Evolutionary conservation across 2,329 filamentous ascomycete species (phyloP), one percentile per base, ranked within the genome.

Genomic region (Corinectria fuckeliana): DNA sequence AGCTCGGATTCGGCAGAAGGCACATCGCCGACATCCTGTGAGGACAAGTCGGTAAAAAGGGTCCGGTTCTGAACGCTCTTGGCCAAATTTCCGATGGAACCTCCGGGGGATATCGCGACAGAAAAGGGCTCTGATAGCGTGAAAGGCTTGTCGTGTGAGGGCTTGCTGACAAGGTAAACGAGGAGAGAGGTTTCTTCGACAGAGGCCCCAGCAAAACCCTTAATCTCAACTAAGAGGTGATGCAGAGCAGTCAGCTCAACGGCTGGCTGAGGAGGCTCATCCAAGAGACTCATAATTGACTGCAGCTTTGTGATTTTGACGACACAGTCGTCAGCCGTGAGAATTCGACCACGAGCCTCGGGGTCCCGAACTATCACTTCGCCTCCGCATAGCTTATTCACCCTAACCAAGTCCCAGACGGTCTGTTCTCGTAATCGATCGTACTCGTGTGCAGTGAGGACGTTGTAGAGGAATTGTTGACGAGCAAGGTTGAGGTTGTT

Each of bases 351-450:
- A 26, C 90, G 86, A 72, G 93, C 88, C 18, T 84, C 85, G 2
- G 95, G 92, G 75, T 96, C 95, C 26, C 95, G 88, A 59, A 99
- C 95, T 73, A 99, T 97, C 47, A 99, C 91, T 73, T 98, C 93
- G 50, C 92, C 92, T 61, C 89, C 92, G 54, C 97, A 90, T 70
- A 98, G 85, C 78, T 97, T 98, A 78, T 99, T 99, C 42, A 94
- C 94, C 41, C 85, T 88, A 3, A 98, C 94, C 49, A 99, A 81
- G 70, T 97, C 92, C 95, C 96, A 99, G 1, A 99, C 93, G 0
- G 93, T 96, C 74, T 91, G 90, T 74, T 97, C 92, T 60, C 95
- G 89, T 60, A 98, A 80, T 34, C 80, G 81, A n/a, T 86, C 82
- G 70, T 96, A 88, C 77, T 99, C 95, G 74, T 91, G 88, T 21